Base-by-base conservation (phyloP, 108 stramenopile species). In the Cyclotella kingstonii region DNA sequence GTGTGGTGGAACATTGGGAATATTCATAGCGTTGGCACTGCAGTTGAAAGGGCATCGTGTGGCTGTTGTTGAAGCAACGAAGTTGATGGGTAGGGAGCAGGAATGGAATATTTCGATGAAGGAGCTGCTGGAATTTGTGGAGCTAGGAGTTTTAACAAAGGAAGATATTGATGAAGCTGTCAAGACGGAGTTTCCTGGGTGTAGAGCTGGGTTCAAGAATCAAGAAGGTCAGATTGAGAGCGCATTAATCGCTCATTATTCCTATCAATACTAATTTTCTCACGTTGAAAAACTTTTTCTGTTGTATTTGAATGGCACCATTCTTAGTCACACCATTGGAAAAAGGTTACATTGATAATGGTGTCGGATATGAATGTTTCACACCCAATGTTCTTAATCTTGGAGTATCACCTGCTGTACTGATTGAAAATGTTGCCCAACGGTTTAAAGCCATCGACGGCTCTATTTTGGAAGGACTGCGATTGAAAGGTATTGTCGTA, bases 41-140 rank as follows among this genome's bases (percentile, higher is more conserved):
- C 91, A 93, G 70, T 44, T 79, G 21, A 50, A 79, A 21, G 93
- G 93, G 2, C 80, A 81, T 47, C 66, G 59, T 7, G 93, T 95
- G 15, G 70, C 68, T 25, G 91, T 95, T 5, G 61, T 97, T 3
- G 96, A 97, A 61, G 82, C 91, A 23, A 90, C 86, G 0, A 78
- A 80, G 44, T 65, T 94, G 15, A 70, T 66, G 23, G 94, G 94
- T 3, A 54, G 96, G 25, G 90, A 92, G 63, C 96, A 97, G 73
- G 96, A 95, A 52, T 95, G 96, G 96, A 97, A 97, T 60, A 88
- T 97, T 17, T 82, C 84, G 25, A 81, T 80, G 81, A 83, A 90
- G 43, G 96, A 96, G 60, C 40, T 96, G 14, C 22, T 71, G 40
- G 91, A 92, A 53, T 79, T 96, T 28, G 68, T 81, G 29, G 78